Evolutionary conservation across 2,329 filamentous ascomycete species (phyloP).

Genomic region (Knufia fluminis): DNA sequence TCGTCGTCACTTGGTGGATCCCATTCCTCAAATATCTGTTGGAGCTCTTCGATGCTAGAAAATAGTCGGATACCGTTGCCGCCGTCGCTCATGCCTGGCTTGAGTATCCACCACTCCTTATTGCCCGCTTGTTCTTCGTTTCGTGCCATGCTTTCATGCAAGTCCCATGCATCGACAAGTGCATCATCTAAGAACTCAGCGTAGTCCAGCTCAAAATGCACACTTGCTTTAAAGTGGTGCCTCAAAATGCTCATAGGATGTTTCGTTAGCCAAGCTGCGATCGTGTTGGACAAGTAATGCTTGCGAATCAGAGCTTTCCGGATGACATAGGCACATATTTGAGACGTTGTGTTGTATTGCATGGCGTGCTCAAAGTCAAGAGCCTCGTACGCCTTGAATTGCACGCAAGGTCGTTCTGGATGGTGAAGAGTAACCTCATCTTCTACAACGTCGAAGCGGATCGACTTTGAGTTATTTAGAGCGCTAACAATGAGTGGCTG

Average conservation of each 20-base stretch:
- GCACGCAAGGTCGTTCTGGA: constrained; percentile 48
- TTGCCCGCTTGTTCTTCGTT: constrained; percentile 45
- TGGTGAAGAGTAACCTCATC: constrained; percentile 40
- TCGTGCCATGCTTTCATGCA: constrained; percentile 64
- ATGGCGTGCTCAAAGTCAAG: constrained; percentile 74
- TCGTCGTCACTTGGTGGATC: constrained; percentile 61
- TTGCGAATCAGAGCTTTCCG: constrained; percentile 94
- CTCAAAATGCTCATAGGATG: constrained; percentile 61
- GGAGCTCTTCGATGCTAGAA: constrained; percentile 72
- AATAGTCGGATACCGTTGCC: constrained; percentile 91
- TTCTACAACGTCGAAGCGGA: constrained; percentile 48
- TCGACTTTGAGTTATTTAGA: constrained; percentile 53
- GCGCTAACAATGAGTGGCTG: constrained; percentile 73
- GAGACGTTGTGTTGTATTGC: constrained; percentile 48
- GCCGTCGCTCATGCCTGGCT: constrained; percentile 94
- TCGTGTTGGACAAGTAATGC: constrained; percentile 78
- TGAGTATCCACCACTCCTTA: constrained; percentile 92
- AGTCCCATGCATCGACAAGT: constrained; percentile 77
- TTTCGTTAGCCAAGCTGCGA: constrained; percentile 79
- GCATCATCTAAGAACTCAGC: constrained; percentile 95
- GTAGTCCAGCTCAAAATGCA: constrained; percentile 90
- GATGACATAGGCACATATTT: constrained; percentile 87
- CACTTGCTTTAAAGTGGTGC: constrained; percentile 63
- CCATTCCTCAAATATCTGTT: constrained; percentile 83
- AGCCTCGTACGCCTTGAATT: constrained; percentile 78